phyloP scores from a whole-genome alignment of 2,329 filamentous ascomycete species.

The Myriosclerotinia duriaeana region DNA sequence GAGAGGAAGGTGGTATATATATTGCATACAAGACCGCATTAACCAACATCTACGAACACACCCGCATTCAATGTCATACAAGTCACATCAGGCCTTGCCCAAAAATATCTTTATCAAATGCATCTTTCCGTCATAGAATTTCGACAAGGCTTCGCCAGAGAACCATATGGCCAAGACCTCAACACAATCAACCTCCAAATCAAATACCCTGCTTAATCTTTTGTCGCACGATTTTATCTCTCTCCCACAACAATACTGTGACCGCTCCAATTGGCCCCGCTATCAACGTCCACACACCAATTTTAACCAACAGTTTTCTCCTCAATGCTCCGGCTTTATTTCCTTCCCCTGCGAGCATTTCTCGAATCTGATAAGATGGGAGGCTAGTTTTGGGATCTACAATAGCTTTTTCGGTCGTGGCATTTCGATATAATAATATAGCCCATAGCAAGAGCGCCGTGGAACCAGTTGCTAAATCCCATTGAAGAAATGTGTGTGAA shows the following conservation, averaged over 20 bases:
- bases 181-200: constrained; percentile 20
- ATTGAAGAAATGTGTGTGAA: constrained; percentile 49
- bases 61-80: constrained; percentile 3
- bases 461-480: constrained; percentile 49
- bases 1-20: background rate
- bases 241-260: constrained; percentile 50
- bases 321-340: constrained; percentile 26
- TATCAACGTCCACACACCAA: constrained; percentile 41
- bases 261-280: constrained; percentile 48
- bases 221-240: constrained; percentile 45
- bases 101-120: background rate
- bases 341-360: constrained; percentile 32
- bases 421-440: constrained; percentile 41
- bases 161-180: constrained; percentile 3
- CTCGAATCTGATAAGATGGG: constrained; percentile 25
- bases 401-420: constrained; percentile 30
- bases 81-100: background rate
- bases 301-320: constrained; percentile 41
- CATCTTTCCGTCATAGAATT: background rate
- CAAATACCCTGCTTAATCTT: constrained; percentile 36
- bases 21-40: background rate
- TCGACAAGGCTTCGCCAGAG: background rate
- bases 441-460: constrained; percentile 48
- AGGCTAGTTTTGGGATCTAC: constrained; percentile 28
- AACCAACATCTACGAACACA: background rate